phyloP scores from a whole-genome alignment of 257 asterid species.

The Apocynum venetum region DNA sequence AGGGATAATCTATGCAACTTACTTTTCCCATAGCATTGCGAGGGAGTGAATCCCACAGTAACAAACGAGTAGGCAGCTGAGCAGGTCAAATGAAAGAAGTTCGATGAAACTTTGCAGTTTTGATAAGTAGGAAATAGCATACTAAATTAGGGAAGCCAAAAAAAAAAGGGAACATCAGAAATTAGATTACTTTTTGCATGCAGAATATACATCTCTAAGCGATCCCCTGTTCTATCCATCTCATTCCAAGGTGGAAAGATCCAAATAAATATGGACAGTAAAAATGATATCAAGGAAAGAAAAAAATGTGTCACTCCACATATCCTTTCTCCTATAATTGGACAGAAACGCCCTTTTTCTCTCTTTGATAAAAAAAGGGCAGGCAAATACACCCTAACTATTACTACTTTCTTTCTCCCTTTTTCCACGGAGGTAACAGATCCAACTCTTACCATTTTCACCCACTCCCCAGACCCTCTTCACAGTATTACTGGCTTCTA shows the following conservation, averaged over 20 bases:
- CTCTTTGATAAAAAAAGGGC: no score
- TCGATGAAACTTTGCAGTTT: background rate
- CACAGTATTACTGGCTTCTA: background rate
- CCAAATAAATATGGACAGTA: background rate
- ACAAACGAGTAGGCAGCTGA: constrained; percentile 73
- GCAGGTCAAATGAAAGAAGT: background rate
- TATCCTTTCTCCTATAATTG: no score
- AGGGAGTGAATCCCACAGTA: constrained; percentile 81
- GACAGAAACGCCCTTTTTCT: no score
- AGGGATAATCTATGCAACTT: constrained; percentile 4
- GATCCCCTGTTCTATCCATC: background rate
- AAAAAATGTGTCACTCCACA: background rate
- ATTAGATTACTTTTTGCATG: background rate
- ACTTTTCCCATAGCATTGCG: constrained; percentile 99
- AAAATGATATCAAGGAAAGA: background rate
- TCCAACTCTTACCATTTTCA: background rate
- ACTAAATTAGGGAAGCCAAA: background rate
- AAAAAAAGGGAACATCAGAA: no score
- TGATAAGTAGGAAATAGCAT: background rate
- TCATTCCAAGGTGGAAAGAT: background rate
- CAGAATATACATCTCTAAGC: background rate
- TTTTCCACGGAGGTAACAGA: background rate
- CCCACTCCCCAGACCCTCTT: background rate
- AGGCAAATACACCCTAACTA: background rate
- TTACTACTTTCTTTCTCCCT: background rate